Percentiles rank a stretch among this genome's conserved stretches.
phyloP scores from a whole-genome alignment of 164 flowering plant genomes.

The Kalanchoe fedtschenkoi region DNA sequence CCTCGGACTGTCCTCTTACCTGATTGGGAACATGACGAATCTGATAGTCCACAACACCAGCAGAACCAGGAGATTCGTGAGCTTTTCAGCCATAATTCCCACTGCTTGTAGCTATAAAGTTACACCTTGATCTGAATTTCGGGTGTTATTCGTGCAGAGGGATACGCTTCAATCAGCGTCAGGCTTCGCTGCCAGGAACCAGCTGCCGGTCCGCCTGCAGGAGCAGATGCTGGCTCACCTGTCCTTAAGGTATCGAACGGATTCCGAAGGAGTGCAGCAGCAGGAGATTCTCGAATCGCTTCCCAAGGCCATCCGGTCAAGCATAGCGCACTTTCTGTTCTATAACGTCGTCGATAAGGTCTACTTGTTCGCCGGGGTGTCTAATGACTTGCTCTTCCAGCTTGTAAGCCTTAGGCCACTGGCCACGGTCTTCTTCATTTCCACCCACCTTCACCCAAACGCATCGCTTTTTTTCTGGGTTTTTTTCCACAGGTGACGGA shows the following conservation, averaged over 20 bases:
- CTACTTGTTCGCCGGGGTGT: constrained; percentile 52
- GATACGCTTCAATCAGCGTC: constrained; percentile 53
- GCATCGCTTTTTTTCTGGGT: no score
- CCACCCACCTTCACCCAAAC: not conserved
- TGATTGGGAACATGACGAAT: constrained; percentile 70
- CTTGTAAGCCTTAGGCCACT: constrained; percentile 23
- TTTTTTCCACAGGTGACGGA: constrained; percentile 35
- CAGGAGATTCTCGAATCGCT: constrained; percentile 53
- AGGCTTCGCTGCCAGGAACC: constrained; percentile 46
- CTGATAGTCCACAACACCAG: constrained; percentile 56
- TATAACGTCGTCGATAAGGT: constrained; percentile 42
- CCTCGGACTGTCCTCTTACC: constrained; percentile 44
- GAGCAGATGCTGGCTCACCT: constrained; percentile 67
- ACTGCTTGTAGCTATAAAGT: not conserved
- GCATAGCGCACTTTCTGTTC: constrained; percentile 48
- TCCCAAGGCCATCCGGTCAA: constrained; percentile 59
- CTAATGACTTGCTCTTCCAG: constrained; percentile 54
- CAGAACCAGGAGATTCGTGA: constrained; percentile 53
- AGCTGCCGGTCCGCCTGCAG: constrained; percentile 42
- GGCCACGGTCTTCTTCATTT: not conserved
- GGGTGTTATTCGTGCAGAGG: constrained; percentile 21
- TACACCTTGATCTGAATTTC: not conserved
- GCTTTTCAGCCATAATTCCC: constrained; percentile 10
- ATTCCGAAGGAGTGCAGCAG: constrained; percentile 61
- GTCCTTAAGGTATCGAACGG: constrained; percentile 39